Percentiles rank a stretch among this genome's conserved stretches.
Conservation (phyloP, 192 early-diverging fungal species). For the Backusella morwellensis region DNA sequence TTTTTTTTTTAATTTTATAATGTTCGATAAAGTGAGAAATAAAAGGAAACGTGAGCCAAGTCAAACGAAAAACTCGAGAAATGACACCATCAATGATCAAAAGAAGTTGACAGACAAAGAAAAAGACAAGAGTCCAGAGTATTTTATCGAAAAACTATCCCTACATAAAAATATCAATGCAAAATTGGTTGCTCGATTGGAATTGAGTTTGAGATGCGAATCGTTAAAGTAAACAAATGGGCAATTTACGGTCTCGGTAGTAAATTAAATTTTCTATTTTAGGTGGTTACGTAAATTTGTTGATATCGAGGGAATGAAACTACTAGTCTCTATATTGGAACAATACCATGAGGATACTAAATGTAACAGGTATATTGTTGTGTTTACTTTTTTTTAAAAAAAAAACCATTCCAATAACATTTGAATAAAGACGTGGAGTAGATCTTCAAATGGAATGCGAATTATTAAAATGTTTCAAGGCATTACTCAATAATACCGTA, state of each 20-base stretch:
- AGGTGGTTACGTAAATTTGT: not conserved
- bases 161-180: not conserved
- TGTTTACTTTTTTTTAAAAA: slow-evolving; percentile 9
- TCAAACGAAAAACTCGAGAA: not conserved
- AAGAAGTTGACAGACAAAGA: not conserved
- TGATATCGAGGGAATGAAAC: not conserved
- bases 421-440: slow-evolving; percentile 44
- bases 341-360: not conserved
- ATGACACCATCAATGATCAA: not conserved
- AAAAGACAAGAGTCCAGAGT: not conserved
- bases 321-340: not conserved
- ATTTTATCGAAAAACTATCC: not conserved
- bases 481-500: slow-evolving; percentile 65
- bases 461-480: slow-evolving; percentile 77
- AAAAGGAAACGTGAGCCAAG: not conserved
- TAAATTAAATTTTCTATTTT: not conserved
- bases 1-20: not conserved
- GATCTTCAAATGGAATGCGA: slow-evolving; percentile 76
- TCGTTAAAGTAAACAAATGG: slow-evolving; percentile 24
- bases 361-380: not conserved
- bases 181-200: not conserved
- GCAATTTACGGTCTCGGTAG: slow-evolving; percentile 25
- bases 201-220: slow-evolving; percentile 2
- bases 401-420: not conserved
- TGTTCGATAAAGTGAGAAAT: not conserved